A percentile compares a stretch with the other conserved stretches of the same genome.
phyloP scores from a whole-genome alignment of 2,329 filamentous ascomycete genomes.

The Arthroderma sp. region DNA sequence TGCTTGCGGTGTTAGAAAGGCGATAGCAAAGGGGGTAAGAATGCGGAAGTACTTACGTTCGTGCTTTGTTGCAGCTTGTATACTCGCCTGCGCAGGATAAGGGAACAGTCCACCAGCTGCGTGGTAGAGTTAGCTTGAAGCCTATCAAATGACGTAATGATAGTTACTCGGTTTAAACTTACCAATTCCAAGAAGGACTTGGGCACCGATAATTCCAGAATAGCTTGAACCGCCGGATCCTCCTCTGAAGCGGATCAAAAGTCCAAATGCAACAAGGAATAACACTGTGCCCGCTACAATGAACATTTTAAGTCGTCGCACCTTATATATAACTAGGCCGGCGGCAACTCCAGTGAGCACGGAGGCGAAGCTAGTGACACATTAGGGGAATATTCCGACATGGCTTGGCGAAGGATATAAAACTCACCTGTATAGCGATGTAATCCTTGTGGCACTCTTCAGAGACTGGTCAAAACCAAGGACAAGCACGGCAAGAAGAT shows the following conservation, averaged over 20 bases:
- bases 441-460: constrained; percentile 44
- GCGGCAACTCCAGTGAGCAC: constrained; percentile 33
- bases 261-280: constrained; percentile 52
- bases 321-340: not conserved
- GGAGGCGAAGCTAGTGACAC: constrained; percentile 30
- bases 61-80: constrained; percentile 39
- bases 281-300: constrained; percentile 47
- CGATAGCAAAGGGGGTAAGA: constrained; percentile 4
- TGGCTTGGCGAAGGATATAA: not conserved
- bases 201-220: constrained; percentile 48
- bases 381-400: not conserved
- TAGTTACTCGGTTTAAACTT: constrained; percentile 4
- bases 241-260: constrained; percentile 52
- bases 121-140: not conserved
- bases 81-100: constrained; percentile 38
- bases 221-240: constrained; percentile 31
- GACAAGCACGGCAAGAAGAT: constrained; percentile 49
- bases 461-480: constrained; percentile 49
- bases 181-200: constrained; percentile 49
- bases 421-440: constrained; percentile 40
- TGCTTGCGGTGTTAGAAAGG: not conserved
- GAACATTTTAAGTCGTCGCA: constrained; percentile 43
- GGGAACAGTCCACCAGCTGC: constrained; percentile 47
- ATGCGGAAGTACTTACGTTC: constrained; percentile 23
- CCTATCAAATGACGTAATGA: not conserved